Percentiles rank a stretch among this genome's conserved stretches.
Evolutionary conservation across 768 basidiomycete species (phyloP).

Genomic region (Leucosporidium scottii): DNA sequence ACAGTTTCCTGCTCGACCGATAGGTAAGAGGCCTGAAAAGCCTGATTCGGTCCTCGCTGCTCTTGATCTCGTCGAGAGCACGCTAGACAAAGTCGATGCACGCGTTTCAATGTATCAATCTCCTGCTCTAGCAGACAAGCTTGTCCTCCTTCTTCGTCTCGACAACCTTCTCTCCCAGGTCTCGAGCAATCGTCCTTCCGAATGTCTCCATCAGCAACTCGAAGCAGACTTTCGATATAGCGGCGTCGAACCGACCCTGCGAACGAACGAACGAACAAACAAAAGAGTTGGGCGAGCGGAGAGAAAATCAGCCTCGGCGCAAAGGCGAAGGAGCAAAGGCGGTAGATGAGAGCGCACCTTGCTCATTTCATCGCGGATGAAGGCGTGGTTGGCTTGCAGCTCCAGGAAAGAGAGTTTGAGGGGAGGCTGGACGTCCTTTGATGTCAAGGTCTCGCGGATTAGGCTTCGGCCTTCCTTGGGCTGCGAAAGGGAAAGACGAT

Average conservation of each 20-base stretch:
- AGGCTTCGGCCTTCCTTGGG: constrained; percentile 77
- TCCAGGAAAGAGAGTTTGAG: constrained; percentile 64
- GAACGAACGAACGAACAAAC: background rate
- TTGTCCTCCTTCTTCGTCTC: constrained; percentile 58
- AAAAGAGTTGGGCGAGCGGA: background rate
- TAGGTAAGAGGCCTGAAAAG: too few species aligned
- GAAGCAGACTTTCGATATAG: constrained; percentile 55
- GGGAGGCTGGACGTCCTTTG: constrained; percentile 4
- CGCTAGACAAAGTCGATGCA: too few species aligned
- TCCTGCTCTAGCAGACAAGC: constrained; percentile 53
- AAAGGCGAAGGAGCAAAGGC: background rate
- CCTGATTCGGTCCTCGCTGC: too few species aligned
- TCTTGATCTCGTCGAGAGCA: too few species aligned
- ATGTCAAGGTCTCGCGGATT: constrained; percentile 64
- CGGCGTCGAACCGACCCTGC: constrained; percentile 90
- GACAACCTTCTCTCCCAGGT: constrained; percentile 63
- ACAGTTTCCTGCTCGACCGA: too few species aligned
- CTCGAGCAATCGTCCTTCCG: constrained; percentile 74
- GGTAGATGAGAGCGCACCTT: constrained; percentile 40
- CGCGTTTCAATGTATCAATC: constrained; percentile 6
- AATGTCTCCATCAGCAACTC: constrained; percentile 80
- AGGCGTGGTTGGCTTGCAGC: constrained; percentile 95
- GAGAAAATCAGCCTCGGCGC: background rate
- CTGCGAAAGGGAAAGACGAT: background rate
- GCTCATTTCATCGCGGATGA: constrained; percentile 82